These are phyloP conservation scores for Pythium insidiosum DNA, from an alignment of 352 stramenopile species.

Conservation along the genomic window DNA sequence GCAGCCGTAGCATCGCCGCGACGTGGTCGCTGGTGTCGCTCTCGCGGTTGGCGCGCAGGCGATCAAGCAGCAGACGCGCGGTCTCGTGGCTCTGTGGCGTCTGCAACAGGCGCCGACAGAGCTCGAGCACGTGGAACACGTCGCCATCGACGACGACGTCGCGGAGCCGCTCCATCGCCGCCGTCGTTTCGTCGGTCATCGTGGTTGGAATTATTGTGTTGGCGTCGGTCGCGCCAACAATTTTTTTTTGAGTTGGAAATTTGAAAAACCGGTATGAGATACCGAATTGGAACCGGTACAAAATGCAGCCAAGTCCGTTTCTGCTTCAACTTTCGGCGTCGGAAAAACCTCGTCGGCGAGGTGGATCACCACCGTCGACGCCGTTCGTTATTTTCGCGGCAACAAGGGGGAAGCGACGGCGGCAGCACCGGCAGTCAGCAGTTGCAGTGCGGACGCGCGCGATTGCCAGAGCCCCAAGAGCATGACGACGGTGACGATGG, in stretches of 20 bases:
- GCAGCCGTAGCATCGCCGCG: slow-evolving; percentile 63
- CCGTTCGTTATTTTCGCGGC: background rate
- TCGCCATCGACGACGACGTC: slow-evolving; percentile 43
- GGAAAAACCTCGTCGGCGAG: too few species aligned
- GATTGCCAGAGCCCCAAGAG: too few species aligned
- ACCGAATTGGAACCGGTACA: too few species aligned
- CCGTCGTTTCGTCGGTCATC: background rate
- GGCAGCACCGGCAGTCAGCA: background rate
- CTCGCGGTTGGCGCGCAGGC: slow-evolving; percentile 32
- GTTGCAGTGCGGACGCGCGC: too few species aligned
- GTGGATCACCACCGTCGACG: too few species aligned
- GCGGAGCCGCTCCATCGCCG: slow-evolving; percentile 24
- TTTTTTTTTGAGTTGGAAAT: background rate
- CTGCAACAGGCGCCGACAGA: slow-evolving; percentile 50
- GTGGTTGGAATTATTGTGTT: background rate
- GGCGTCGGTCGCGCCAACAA: background rate
- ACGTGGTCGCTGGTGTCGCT: slow-evolving; percentile 64
- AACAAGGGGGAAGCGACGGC: background rate
- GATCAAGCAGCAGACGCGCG: slow-evolving; percentile 59
- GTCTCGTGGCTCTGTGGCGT: slow-evolving; percentile 35
- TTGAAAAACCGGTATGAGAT: background rate
- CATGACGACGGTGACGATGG: too few species aligned
- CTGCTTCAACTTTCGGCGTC: too few species aligned
- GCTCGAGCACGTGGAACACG: slow-evolving; percentile 27
- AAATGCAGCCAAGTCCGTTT: too few species aligned